Evolutionary conservation across 2,329 filamentous ascomycete species (phyloP).

Genomic region (Mariannaea elegans): DNA sequence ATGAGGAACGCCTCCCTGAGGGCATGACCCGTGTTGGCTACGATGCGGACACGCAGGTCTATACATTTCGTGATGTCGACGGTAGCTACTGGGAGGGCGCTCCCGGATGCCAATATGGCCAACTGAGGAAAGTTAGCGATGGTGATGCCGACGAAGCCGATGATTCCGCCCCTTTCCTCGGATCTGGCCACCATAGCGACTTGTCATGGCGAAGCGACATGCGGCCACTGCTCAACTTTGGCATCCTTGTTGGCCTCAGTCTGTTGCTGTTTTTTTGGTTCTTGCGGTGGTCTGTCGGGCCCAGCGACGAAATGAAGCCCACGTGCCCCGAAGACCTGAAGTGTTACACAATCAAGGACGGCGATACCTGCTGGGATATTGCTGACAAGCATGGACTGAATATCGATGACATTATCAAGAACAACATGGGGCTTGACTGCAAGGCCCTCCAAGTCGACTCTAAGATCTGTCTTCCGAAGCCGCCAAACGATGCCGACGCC

Average conservation of each 20-base stretch:
- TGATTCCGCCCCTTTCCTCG: constrained; percentile 46
- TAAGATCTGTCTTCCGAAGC: constrained; percentile 55
- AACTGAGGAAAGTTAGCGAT: constrained; percentile 51
- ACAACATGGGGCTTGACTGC: constrained; percentile 59
- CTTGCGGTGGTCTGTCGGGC: constrained; percentile 46
- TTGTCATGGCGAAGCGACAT: constrained; percentile 61
- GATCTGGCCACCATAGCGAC: constrained; percentile 34
- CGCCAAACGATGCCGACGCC: constrained; percentile 2
- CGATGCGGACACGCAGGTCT: constrained; percentile 63
- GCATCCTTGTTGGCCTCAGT: constrained; percentile 60
- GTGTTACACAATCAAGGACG: constrained; percentile 52
- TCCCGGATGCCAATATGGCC: constrained; percentile 60
- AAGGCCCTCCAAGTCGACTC: constrained; percentile 53
- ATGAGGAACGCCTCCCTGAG: constrained; percentile 62
- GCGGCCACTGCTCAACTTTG: constrained; percentile 67
- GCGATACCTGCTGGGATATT: constrained; percentile 64
- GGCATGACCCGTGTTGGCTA: constrained; percentile 65
- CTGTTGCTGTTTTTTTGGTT: constrained; percentile 61
- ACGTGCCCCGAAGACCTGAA: constrained; percentile 43
- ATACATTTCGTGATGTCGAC: constrained; percentile 60
- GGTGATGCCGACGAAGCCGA: constrained; percentile 36
- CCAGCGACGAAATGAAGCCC: constrained; percentile 25
- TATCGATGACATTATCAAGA: constrained; percentile 55
- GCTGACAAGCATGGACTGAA: constrained; percentile 52
- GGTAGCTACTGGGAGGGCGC: constrained; percentile 61